Base-by-base conservation (phyloP, 306 rosid species). In the Fagus sylvatica region DNA sequence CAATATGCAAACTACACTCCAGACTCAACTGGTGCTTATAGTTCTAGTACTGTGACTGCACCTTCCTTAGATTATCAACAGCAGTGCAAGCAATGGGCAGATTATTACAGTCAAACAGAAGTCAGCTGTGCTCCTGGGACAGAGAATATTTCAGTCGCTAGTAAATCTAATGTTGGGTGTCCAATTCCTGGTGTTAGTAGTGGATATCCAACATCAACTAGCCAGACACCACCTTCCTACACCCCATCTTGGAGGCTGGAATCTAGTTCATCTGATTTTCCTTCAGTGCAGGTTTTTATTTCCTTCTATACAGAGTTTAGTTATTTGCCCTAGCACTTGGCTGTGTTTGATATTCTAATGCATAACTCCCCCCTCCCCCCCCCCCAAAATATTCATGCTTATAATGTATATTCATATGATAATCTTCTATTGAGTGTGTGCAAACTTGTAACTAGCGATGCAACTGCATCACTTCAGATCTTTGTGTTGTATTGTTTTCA, bases 61-160 rank as follows among this genome's bases (percentile, higher is more conserved):
- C 77, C 88, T 49, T 73, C 96, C 30, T 71, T 82, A 76, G 91
- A 88, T 79, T 96, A 93, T 84, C 93, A 91, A 85, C 93, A 93
- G 77, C 98, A 89, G 16, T 88, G 86, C 82, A 90, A 88, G 83
- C 97, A 87, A 79, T 96, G 99, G 99, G 88, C 88, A 13, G 97
- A 93, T 81, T 96, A 93, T 84, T 91, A 96, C 92, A 88, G 76
- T 83, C 98, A 91, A 84, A 87, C 97, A 42, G 99, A 96, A 87
- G 99, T 95, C 72, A 93, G 96, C 84, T 93, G 99, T 75, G 99
- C 99, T 53, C 99, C 99, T 79, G 99, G 99, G 80, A 96, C 99
- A 22, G 99, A 96, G 82, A 93, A 91, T 81, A 77, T 88, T 67
- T 85, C 96, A 77, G 93, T 86, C 71, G 54, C 93, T 59, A 85